Conservation (phyloP, 2,329 filamentous ascomycete species). For the Colletotrichum camelliae region DNA sequence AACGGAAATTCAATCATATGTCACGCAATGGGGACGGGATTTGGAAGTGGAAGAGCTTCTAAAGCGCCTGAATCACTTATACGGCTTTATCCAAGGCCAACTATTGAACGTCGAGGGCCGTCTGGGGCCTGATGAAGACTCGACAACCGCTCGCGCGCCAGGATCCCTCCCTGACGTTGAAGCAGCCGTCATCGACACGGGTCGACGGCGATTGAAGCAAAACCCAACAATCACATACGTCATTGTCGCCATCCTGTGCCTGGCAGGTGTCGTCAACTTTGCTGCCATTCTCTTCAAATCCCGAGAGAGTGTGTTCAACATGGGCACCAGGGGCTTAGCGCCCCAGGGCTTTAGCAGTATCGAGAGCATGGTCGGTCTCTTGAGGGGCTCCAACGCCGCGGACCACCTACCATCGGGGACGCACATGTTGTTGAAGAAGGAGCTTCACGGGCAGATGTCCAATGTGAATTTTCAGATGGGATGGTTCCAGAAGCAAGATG, state of each 20-base stretch:
- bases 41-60: neutral
- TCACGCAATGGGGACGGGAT: neutral
- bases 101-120: neutral
- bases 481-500: neutral
- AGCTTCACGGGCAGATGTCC: neutral
- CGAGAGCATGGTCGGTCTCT: neutral
- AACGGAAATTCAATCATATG: neutral
- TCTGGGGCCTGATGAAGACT: neutral
- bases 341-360: neutral
- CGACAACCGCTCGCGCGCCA: neutral
- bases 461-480: neutral
- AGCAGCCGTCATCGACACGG: neutral
- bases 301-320: neutral
- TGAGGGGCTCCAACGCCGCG: neutral
- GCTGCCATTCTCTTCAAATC: neutral
- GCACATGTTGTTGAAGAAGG: neutral
- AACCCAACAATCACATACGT: neutral
- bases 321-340: neutral
- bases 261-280: neutral
- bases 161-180: neutral
- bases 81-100: neutral
- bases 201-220: neutral
- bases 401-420: neutral
- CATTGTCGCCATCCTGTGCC: neutral
- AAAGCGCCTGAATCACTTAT: neutral